phyloP scores from a whole-genome alignment of 2,329 filamentous ascomycete species.

The Calonectria montana region DNA sequence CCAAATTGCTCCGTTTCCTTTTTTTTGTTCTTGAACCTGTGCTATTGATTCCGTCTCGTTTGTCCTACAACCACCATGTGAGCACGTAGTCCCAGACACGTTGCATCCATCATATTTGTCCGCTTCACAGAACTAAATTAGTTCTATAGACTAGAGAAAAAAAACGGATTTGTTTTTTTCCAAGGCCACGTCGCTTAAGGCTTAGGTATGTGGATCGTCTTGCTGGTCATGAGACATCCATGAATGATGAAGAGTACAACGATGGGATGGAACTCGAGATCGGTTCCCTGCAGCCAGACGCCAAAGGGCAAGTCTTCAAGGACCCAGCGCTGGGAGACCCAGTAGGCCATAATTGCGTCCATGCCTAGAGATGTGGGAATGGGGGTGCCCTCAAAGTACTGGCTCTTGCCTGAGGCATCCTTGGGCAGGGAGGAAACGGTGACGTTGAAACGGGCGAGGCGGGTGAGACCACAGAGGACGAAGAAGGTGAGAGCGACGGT shows the following conservation, averaged over 20 bases:
- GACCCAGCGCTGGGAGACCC: conserved; percentile 84
- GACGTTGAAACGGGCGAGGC: conserved; percentile 97
- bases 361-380: conserved; percentile 91
- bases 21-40: conserved; percentile 9
- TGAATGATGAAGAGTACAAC: conserved; percentile 86
- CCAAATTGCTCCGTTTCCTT: conserved; percentile 4
- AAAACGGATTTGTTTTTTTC: background rate
- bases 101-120: background rate
- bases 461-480: conserved; percentile 92
- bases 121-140: background rate
- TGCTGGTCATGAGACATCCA: conserved; percentile 94
- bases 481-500: conserved; percentile 86
- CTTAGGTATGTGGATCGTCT: conserved; percentile 95
- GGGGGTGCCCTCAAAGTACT: conserved; percentile 97
- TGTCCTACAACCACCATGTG: background rate
- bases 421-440: conserved; percentile 91
- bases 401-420: conserved; percentile 89
- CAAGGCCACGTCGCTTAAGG: conserved; percentile 57
- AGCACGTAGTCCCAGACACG: background rate
- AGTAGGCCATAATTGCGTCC: conserved; percentile 88
- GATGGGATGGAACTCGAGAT: conserved; percentile 86
- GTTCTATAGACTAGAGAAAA: background rate
- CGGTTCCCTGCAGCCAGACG: conserved; percentile 71
- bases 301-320: conserved; percentile 84
- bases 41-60: conserved; percentile 2